phyloP scores from a whole-genome alignment of 176 grass and related monocot genomes.

The Echinochloa phyllopogon region DNA sequence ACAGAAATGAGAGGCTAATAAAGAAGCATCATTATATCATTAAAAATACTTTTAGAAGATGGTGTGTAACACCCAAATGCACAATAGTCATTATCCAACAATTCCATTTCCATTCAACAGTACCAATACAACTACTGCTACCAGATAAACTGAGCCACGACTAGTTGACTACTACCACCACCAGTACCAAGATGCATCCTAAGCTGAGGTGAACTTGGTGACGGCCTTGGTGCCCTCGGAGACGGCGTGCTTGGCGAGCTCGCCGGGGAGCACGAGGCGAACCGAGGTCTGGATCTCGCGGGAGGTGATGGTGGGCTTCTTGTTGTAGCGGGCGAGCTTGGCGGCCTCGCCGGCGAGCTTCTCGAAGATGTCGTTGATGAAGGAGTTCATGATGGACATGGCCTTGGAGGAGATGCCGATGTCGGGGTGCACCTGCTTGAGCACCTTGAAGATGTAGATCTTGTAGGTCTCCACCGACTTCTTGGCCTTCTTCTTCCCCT shows the following conservation, averaged over 20 bases:
- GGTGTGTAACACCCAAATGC: too few relatives aligned
- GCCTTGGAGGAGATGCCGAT: conserved; percentile 53
- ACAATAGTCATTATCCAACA: too few relatives aligned
- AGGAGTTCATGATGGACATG: conserved; percentile 70
- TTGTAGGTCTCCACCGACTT: conserved; percentile 21
- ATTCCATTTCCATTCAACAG: too few relatives aligned
- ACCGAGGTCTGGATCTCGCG: conserved; percentile 53
- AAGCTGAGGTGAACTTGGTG: conserved; percentile 41
- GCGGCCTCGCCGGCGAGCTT: conserved; percentile 56
- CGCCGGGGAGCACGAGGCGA: conserved; percentile 42
- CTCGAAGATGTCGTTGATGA: conserved; percentile 75
- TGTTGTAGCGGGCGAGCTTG: conserved; percentile 49
- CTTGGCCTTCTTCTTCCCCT: too few relatives aligned
- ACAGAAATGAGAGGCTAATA: too few relatives aligned
- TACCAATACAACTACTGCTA: too few relatives aligned
- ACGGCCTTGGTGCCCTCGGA: conserved; percentile 48
- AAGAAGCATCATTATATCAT: too few relatives aligned
- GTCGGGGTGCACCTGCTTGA: conserved; percentile 44
- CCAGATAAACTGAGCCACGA: too few relatives aligned
- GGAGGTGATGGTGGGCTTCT: conserved; percentile 61
- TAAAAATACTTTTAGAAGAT: too few relatives aligned
- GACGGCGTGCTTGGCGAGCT: conserved; percentile 51
- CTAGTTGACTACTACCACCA: too few relatives aligned
- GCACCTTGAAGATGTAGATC: conserved; percentile 49
- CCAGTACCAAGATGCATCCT: neutral